Evolutionary conservation across 352 stramenopile genomes (phyloP).

Genomic region (Phytopythium ostracodes): DNA sequence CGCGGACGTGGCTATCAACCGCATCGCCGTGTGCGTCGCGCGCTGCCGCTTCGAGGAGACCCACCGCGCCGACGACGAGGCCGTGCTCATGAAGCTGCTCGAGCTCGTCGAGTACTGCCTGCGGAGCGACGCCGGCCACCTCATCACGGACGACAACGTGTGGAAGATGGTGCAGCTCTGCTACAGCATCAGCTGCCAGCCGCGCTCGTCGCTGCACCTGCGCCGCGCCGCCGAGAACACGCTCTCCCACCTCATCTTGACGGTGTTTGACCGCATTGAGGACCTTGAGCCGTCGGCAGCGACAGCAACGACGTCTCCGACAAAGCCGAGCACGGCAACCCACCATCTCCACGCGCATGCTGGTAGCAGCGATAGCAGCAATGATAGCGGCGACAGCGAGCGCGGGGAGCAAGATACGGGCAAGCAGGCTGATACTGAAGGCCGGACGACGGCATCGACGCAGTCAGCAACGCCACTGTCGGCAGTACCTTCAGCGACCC

Average conservation of each 20-base stretch:
- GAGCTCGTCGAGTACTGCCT: conserved; percentile 96
- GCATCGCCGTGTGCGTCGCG: conserved; percentile 91
- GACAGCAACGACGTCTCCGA: background rate
- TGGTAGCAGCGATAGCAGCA: background rate
- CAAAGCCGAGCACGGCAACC: background rate
- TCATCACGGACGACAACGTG: conserved; percentile 91
- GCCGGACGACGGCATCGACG: background rate
- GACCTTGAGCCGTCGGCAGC: conserved; percentile 45
- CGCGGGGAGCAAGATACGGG: background rate
- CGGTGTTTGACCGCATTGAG: conserved; percentile 92
- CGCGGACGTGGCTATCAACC: conserved; percentile 90
- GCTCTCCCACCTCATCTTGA: conserved; percentile 95
- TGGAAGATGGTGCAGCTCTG: conserved; percentile 96
- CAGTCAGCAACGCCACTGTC: background rate
- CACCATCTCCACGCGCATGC: background rate
- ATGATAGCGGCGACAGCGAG: background rate
- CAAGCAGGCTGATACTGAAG: background rate
- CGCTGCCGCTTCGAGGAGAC: conserved; percentile 96
- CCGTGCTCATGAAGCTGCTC: conserved; percentile 94
- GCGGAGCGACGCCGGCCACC: conserved; percentile 85
- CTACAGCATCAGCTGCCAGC: conserved; percentile 94
- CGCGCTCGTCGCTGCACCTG: conserved; percentile 87
- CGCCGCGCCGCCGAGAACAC: conserved; percentile 94
- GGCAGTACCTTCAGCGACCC: background rate
- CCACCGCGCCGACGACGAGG: conserved; percentile 88